Evolutionary conservation across 1,139 yeast genomes (phyloP).

Genomic region (Yamadazyma pseudoaaseri): DNA sequence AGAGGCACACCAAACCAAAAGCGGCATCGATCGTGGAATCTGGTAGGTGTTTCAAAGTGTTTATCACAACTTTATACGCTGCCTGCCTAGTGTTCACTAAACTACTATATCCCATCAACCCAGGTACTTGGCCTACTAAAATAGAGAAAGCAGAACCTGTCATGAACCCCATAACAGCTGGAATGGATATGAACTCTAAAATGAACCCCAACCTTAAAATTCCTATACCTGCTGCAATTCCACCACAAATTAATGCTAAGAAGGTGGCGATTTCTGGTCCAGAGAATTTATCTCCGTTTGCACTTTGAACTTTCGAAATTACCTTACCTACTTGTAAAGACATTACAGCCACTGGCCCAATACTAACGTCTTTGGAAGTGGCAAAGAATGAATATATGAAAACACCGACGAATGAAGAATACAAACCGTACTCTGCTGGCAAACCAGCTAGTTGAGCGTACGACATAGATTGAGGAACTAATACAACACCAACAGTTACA

Average conservation of each 20-base stretch:
- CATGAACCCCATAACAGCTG: constrained; percentile 95
- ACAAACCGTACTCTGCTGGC: constrained; percentile 80
- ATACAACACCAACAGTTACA: constrained; percentile 86
- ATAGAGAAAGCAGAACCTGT: constrained; percentile 89
- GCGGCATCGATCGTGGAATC: constrained; percentile 78
- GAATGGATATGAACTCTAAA: constrained; percentile 84
- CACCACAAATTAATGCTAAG: constrained; percentile 79
- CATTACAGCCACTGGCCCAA: constrained; percentile 98
- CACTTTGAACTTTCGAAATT: constrained; percentile 55
- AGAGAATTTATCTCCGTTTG: constrained; percentile 37
- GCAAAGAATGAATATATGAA: constrained; percentile 88
- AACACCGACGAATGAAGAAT: constrained; percentile 91
- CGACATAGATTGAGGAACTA: constrained; percentile 96
- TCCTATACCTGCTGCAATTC: constrained; percentile 80
- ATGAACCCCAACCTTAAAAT: constrained; percentile 81
- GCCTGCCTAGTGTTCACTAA: constrained; percentile 71
- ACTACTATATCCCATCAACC: constrained; percentile 71
- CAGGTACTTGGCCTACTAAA: constrained; percentile 82
- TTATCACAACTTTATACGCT: constrained; percentile 66
- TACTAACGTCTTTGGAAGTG: constrained; percentile 91
- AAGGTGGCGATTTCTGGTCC: constrained; percentile 78
- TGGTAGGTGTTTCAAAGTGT: constrained; percentile 70
- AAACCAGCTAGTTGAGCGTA: constrained; percentile 87
- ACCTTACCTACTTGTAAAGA: constrained; percentile 82
- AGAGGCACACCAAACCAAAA: constrained; percentile 75